Evolutionary conservation across 495 filamentous ascomycete species (phyloP).

Genomic region (Delitschia confertaspora): DNA sequence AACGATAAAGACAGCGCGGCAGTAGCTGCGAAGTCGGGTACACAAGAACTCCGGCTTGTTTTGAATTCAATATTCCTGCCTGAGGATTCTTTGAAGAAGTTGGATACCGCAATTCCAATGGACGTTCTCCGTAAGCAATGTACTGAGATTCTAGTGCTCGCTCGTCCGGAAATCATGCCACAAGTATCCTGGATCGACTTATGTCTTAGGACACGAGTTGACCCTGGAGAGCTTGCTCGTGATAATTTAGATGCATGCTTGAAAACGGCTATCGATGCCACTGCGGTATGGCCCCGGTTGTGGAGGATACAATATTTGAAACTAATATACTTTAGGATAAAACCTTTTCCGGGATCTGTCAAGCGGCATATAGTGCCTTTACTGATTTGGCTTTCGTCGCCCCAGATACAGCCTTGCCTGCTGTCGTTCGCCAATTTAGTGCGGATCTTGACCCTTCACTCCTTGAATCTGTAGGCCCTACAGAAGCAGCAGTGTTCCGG

Average conservation of each 20-base stretch:
- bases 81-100: slow-evolving; percentile 35
- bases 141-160: slow-evolving; percentile 66
- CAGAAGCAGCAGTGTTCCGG: slow-evolving; percentile 82
- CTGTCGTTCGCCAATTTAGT: slow-evolving; percentile 62
- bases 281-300: slow-evolving; percentile 43
- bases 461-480: slow-evolving; percentile 62
- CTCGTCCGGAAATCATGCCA: slow-evolving; percentile 67
- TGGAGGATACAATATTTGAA: too few relatives aligned
- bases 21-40: slow-evolving; percentile 56
- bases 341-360: slow-evolving; percentile 39
- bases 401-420: slow-evolving; percentile 68
- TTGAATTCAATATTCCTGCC: slow-evolving; percentile 61
- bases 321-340: too few relatives aligned
- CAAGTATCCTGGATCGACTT: slow-evolving; percentile 77
- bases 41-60: slow-evolving; percentile 50
- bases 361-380: slow-evolving; percentile 68
- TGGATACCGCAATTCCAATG: slow-evolving; percentile 34
- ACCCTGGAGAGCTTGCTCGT: slow-evolving; percentile 68
- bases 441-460: slow-evolving; percentile 58
- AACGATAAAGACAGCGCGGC: slow-evolving; percentile 73
- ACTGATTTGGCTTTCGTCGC: slow-evolving; percentile 91
- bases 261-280: slow-evolving; percentile 41
- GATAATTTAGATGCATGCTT: slow-evolving; percentile 44
- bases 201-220: slow-evolving; percentile 65
- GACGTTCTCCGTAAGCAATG: slow-evolving; percentile 40